These are phyloP conservation scores for Ogataea angusta DNA, from an alignment of 805 yeast genomes.

Conservation along the genomic window DNA sequence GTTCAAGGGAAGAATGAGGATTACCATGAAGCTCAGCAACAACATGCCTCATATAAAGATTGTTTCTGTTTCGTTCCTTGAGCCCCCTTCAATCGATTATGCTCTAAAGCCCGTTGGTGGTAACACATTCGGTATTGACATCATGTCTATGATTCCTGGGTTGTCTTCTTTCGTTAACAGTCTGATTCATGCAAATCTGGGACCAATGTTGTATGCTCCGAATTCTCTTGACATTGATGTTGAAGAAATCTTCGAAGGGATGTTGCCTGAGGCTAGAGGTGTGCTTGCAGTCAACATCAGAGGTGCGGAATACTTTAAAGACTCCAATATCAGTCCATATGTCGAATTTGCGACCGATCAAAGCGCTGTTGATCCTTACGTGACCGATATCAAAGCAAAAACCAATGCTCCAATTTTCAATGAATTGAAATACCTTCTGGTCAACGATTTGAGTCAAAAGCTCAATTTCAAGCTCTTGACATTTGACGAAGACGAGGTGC, in stretches of 20 bases:
- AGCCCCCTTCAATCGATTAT: slow-evolving; percentile 76
- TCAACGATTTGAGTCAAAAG: slow-evolving; percentile 54
- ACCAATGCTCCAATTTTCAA: slow-evolving; percentile 61
- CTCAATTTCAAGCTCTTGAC: slow-evolving; percentile 53
- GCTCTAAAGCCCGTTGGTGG: slow-evolving; percentile 86
- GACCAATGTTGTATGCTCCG: slow-evolving; percentile 81
- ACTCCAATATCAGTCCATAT: slow-evolving; percentile 48
- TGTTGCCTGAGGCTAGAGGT: slow-evolving; percentile 66
- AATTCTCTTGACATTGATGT: slow-evolving; percentile 74
- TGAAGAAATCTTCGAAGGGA: slow-evolving; percentile 63
- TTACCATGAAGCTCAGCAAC: slow-evolving; percentile 57
- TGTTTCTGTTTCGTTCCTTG: slow-evolving; percentile 69
- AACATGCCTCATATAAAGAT: slow-evolving; percentile 76
- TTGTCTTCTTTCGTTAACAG: slow-evolving; percentile 67
- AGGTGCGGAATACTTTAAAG: slow-evolving; percentile 48
- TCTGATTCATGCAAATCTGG: slow-evolving; percentile 63
- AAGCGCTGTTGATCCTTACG: slow-evolving; percentile 25
- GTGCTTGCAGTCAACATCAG: slow-evolving; percentile 61
- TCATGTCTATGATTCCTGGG: slow-evolving; percentile 83
- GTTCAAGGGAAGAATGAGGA: slow-evolving; percentile 64
- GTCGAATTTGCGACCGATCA: slow-evolving; percentile 37
- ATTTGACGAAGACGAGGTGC: slow-evolving; percentile 56
- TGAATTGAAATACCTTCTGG: slow-evolving; percentile 60
- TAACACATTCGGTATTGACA: slow-evolving; percentile 80
- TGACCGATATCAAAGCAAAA: slow-evolving; percentile 56